Evolutionary conservation across 495 filamentous ascomycete genomes (phyloP), one percentile per base, ranked within the genome.

Genomic region (Penicillium lividum): DNA sequence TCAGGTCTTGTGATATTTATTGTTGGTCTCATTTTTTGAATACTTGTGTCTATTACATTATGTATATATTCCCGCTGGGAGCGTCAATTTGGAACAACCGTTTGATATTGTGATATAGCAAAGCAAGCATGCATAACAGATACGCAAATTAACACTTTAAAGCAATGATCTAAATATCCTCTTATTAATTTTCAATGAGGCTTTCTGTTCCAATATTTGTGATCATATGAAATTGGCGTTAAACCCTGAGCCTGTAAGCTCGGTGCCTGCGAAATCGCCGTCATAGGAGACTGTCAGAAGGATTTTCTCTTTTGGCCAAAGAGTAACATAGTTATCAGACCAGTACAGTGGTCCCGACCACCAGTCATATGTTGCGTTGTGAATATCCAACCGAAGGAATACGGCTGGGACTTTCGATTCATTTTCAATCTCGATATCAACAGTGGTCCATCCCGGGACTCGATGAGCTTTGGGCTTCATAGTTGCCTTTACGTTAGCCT

Each of bases 251-350:
- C 22, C 22, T 22, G 22, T 22, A 1, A 22, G 22, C 15, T 16
- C 0, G 28, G 25, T 43, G 3, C 44, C 2, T 4, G 54, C 29
- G 2, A 69, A 5, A 28, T 65, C 46, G 1, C 59, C 59, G 18
- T 65, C 30, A 16, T 68, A 65, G 7, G 36, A n/a, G 34, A 76
- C 72, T 7, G 43, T 61, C 31, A 79, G 2, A 0, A 29, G 50
- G 0, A 85, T 22, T 52, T 71, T 80, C 68, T 89, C 86, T 13
- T 70, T 61, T 5, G 84, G 83, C 71, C 79, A 85, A 10, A 89
- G 66, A 1, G 84, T 86, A 13, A 87, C 70, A 57, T 88, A 88
- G 49, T 88, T 87, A 58, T 86, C 83, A 0, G 78, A 80, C 81
- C 82, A 88, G 34, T 71, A 77, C 6, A 85, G 69, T 3, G 83